Evolutionary conservation across 2,329 filamentous ascomycete genomes (phyloP).

Genomic region (Sphaerulina populicola): DNA sequence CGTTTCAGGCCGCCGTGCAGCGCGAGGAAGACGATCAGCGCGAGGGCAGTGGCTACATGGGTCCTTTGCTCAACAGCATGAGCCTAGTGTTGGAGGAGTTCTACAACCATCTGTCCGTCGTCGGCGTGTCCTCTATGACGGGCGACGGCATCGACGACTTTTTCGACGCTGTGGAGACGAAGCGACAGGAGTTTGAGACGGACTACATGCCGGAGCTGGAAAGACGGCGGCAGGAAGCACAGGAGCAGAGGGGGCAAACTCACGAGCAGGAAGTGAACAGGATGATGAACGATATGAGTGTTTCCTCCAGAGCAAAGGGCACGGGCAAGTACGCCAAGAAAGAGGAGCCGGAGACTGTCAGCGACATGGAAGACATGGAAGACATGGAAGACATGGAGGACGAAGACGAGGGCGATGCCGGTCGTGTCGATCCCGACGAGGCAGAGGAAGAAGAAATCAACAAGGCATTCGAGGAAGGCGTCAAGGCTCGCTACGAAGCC

Average conservation of each 20-base stretch:
- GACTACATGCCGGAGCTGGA: slow-evolving; percentile 93
- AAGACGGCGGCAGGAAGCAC: slow-evolving; percentile 63
- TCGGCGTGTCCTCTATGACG: slow-evolving; percentile 87
- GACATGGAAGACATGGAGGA: slow-evolving; percentile 48
- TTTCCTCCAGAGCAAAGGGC: slow-evolving; percentile 39
- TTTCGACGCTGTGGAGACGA: slow-evolving; percentile 78
- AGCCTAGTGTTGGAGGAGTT: slow-evolving; percentile 96
- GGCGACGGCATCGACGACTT: slow-evolving; percentile 89
- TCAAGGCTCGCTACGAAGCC: slow-evolving; percentile 68
- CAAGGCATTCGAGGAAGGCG: slow-evolving; percentile 53
- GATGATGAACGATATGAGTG: slow-evolving; percentile 88
- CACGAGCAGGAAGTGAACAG: slow-evolving; percentile 78
- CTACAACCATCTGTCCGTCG: slow-evolving; percentile 85
- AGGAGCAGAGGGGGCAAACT: slow-evolving; percentile 61
- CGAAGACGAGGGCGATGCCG: slow-evolving; percentile 37
- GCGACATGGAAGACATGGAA: slow-evolving; percentile 47
- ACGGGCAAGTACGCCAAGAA: slow-evolving; percentile 32
- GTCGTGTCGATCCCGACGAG: slow-evolving; percentile 44
- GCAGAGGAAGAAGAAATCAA: slow-evolving; percentile 50
- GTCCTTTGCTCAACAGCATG: slow-evolving; percentile 92
- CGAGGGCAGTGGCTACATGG: slow-evolving; percentile 86
- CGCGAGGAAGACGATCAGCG: slow-evolving; percentile 70
- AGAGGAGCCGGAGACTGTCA: slow-evolving; percentile 45
- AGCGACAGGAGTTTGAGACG: slow-evolving; percentile 75
- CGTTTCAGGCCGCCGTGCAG: slow-evolving; percentile 78